Base-by-base conservation (phyloP, 371 early-diverging fungal species). In the Lichtheimia ramosa region DNA sequence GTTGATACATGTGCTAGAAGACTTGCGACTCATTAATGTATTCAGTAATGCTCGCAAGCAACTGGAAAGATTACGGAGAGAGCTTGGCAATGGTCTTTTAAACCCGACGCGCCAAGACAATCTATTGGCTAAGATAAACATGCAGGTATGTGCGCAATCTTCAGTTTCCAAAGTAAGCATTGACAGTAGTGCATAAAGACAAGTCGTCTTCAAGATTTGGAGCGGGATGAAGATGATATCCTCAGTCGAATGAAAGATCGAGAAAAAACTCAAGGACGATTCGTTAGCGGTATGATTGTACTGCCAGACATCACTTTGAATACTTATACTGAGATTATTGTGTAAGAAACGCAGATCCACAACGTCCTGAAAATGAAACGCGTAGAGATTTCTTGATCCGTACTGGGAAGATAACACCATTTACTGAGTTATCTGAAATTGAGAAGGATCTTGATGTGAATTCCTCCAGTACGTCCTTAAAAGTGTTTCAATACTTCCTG, bases 381-480 rank as follows among this genome's bases (percentile, higher is more conserved):
- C 83, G 83, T 25, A 64, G 85, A 23, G 91, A 92, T 5, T 79
- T 74, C 49, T 70, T 91, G 40, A 88, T 91, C 59, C 74, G 90
- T 18, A 87, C 85, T 7, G 92, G 93, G 27, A 88, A 89, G 65
- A 88, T 92, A 48, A 93, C 88, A 0, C 93, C 93, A 0, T 93
- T 93, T 69, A 72, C 77, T 5, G 62, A 73, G 8, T 55, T 79
- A 53, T 60, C 67, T 5, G 73, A 70, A 55, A 68, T 59, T 23
- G 40, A 40, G 18, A 24, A 21, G 23, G 51, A 5, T 25, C 3
- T 25, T 24, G 10, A 24, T 21, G 10, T 13, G 4, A 50, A 21
- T 50, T 25, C 25, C 25, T 25, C 25, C 25, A 25, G 25, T 25
- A 25, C 25, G 25, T 25, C 25, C 25, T 2, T 5, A 25, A 5